These are phyloP conservation scores for Ogataea nonfermentans DNA, from an alignment of 805 yeast genomes.

Conservation along the genomic window DNA sequence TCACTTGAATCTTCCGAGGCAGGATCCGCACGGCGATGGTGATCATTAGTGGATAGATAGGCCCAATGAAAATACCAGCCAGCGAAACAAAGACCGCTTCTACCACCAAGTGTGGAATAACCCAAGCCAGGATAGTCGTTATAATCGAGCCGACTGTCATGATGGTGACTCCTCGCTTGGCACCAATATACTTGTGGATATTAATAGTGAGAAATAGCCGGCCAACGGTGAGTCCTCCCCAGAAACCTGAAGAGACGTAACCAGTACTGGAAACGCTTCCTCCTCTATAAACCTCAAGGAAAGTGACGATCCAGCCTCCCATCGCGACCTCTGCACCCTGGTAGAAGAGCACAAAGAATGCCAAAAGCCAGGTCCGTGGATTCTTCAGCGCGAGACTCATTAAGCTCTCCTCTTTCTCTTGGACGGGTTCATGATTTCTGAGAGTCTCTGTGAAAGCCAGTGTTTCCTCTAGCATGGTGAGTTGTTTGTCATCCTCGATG, in stretches of 20 bases:
- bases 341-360: constrained; percentile 57
- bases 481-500: constrained; percentile 14
- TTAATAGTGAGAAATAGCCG: constrained; percentile 48
- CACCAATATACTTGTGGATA: constrained; percentile 41
- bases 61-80: constrained; percentile 64
- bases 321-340: constrained; percentile 68
- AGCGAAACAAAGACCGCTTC: constrained; percentile 48
- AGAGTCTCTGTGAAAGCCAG: constrained; percentile 18
- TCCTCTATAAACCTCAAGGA: constrained; percentile 51
- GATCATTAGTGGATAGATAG: constrained; percentile 57
- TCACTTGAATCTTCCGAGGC: constrained; percentile 51
- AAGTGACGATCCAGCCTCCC: constrained; percentile 72
- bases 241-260: constrained; percentile 64
- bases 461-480: constrained; percentile 24
- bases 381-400: constrained; percentile 40
- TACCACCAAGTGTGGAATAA: constrained; percentile 40
- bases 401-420: constrained; percentile 29
- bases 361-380: constrained; percentile 45
- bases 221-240: constrained; percentile 71
- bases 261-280: constrained; percentile 50
- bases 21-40: constrained; percentile 42
- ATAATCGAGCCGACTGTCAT: constrained; percentile 36
- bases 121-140: constrained; percentile 47
- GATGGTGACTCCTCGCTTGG: constrained; percentile 42
- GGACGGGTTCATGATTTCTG: constrained; percentile 9